These are phyloP conservation scores for Hypoxylon subgilvum DNA, from an alignment of 495 filamentous ascomycete genomes.

Conservation along the genomic window DNA sequence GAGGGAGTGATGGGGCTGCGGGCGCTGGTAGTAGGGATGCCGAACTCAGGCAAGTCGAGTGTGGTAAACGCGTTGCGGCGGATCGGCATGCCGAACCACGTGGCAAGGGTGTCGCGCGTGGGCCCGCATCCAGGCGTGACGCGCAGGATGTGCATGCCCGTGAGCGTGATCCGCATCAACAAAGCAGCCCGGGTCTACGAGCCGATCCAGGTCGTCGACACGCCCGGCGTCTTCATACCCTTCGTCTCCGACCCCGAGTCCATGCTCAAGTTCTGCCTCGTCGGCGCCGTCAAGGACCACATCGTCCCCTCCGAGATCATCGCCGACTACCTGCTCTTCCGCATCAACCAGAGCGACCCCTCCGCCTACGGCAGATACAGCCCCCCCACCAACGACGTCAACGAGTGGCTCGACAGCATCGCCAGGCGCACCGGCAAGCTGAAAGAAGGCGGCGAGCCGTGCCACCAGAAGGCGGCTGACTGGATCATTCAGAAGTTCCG, in stretches of 20 bases:
- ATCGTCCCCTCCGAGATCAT: conserved; percentile 75
- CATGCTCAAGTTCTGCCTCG: conserved; percentile 91
- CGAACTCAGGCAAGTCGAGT: conserved; percentile 92
- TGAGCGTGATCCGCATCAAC: conserved; percentile 68
- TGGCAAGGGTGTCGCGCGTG: conserved; percentile 79
- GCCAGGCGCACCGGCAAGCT: conserved; percentile 78
- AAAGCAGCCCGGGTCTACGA: conserved; percentile 36
- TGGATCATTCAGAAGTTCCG: conserved; percentile 89
- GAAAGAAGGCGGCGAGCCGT: conserved; percentile 72
- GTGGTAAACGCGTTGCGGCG: conserved; percentile 84
- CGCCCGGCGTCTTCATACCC: conserved; percentile 86
- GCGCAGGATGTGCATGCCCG: conserved; percentile 77
- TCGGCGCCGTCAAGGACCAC: conserved; percentile 88
- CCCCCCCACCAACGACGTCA: conserved; percentile 80
- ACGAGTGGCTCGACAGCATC: conserved; percentile 68
- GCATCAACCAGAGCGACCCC: conserved; percentile 70
- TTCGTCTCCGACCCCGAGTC: conserved; percentile 82
- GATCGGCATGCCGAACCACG: conserved; percentile 59
- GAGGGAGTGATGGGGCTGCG: conserved; percentile 65
- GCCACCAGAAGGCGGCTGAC: conserved; percentile 74
- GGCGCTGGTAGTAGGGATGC: conserved; percentile 92
- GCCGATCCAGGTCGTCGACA: conserved; percentile 59
- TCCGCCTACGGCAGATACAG: conserved; percentile 66
- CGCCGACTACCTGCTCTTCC: conserved; percentile 88
- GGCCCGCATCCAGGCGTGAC: conserved; percentile 90